Conservation (phyloP, 495 filamentous ascomycete genomes). For the Penicillium paradoxum region DNA sequence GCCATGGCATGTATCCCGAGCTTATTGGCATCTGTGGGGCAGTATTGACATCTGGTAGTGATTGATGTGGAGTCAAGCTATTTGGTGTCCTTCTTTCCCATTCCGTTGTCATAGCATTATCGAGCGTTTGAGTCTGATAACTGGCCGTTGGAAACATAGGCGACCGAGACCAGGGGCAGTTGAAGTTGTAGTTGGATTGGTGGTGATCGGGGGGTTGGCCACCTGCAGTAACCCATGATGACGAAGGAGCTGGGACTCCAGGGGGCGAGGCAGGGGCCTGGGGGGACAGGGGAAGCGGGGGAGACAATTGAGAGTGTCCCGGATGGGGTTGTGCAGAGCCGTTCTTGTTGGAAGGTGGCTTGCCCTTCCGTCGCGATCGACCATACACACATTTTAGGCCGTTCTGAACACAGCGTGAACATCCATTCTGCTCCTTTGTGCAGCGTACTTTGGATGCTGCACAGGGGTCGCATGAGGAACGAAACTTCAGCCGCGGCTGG, state of each 20-base stretch:
- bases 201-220: no score
- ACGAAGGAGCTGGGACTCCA: no score
- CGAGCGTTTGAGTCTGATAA: background rate
- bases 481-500: background rate
- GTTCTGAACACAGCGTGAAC: background rate
- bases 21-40: no score
- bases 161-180: background rate
- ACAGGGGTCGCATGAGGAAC: slow-evolving; percentile 1
- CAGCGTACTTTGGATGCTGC: slow-evolving; percentile 1
- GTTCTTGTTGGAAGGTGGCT: background rate
- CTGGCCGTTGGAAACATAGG: background rate
- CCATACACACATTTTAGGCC: background rate
- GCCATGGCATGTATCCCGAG: no score
- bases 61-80: background rate
- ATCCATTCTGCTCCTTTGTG: background rate
- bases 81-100: background rate
- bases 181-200: background rate
- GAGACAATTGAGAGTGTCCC: no score
- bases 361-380: slow-evolving; percentile 1
- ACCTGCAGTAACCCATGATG: no score
- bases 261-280: background rate
- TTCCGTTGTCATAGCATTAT: background rate
- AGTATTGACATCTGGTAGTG: background rate
- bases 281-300: background rate
- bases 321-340: no score